Base-by-base conservation (phyloP, 208 protist genomes). In the Trypanosoma cruzi region DNA sequence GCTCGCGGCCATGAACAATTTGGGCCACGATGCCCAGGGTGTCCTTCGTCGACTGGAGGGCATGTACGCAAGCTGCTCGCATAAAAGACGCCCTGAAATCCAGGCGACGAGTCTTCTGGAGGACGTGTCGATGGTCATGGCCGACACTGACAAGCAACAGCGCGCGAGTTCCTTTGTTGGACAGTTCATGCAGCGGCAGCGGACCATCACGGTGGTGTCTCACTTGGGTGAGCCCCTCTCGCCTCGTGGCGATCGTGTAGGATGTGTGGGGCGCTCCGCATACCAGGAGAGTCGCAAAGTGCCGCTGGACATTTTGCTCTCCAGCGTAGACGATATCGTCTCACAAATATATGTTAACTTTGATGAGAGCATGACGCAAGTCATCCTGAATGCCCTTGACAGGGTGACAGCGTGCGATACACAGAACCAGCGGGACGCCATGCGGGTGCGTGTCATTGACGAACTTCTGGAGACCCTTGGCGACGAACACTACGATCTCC, bases 361-460 rank as follows among this genome's bases (percentile, higher is more conserved):
- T 68, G 91, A 96, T 70, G 91, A 96, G 66, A 89, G 88, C 68
- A 68, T 94, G 67, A 96, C 89, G 18, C 92, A 88, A 66, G 71
- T 96, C 55, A 75, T 96, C n/a, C 77, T 96, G n/a, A 94, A 94
- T 69, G 86, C 82, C 0, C 87, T 96, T 22, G 91, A 94, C 64
- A 82, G 79, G 26, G 80, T 96, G 11, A 94, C 91, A 34, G 77
- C 77, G 13, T 89, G 83, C 57, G 87, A 88, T 24, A 94, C 82
- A 22, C 62, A 86, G 31, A 82, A 90, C 28, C 78, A 87, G 68
- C 73, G 77, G 49, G 88, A 90, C 53, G 71, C 75, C 24, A 69
- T 80, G 54, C 92, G 91, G 52, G 79, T 89, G 52, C 75, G 81
- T 28, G 81, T 80, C 32, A 84, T 93, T 53, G 84, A 90, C 36